phyloP scores from a whole-genome alignment of 148 eudicot genomes.

The Fagopyrum esculentum region DNA sequence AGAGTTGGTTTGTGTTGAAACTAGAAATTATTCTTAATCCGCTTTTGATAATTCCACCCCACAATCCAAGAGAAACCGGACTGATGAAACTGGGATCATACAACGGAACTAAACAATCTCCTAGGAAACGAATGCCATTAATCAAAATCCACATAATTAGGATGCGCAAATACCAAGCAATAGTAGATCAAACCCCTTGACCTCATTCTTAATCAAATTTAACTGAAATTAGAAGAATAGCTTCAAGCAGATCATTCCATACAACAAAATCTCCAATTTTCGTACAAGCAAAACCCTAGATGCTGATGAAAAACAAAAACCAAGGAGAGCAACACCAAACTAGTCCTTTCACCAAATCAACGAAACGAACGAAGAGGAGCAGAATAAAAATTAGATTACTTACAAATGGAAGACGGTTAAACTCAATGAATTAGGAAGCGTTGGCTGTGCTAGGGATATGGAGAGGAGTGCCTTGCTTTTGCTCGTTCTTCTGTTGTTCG shows the following conservation, averaged over 20 bases:
- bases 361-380: not conserved
- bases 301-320: not conserved
- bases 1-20: not conserved
- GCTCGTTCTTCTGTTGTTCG: constrained; percentile 28
- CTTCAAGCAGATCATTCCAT: not conserved
- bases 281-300: constrained; percentile 4
- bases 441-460: constrained; percentile 61
- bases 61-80: not conserved
- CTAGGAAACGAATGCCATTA: not conserved
- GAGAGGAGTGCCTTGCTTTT: constrained; percentile 42
- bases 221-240: not conserved
- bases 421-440: constrained; percentile 26
- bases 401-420: not conserved
- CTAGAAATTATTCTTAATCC: not conserved
- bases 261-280: not conserved
- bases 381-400: not conserved
- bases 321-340: not conserved
- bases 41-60: not conserved
- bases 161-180: not conserved
- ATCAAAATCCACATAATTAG: not conserved
- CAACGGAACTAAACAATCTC: not conserved
- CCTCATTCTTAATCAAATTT: not conserved
- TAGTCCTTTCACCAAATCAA: not conserved
- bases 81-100: not conserved
- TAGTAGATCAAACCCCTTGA: not conserved